A percentile compares a stretch with the other conserved stretches of the same genome.
Evolutionary conservation across 345 rosid species (phyloP).

Genomic region (Arabis alpina): DNA sequence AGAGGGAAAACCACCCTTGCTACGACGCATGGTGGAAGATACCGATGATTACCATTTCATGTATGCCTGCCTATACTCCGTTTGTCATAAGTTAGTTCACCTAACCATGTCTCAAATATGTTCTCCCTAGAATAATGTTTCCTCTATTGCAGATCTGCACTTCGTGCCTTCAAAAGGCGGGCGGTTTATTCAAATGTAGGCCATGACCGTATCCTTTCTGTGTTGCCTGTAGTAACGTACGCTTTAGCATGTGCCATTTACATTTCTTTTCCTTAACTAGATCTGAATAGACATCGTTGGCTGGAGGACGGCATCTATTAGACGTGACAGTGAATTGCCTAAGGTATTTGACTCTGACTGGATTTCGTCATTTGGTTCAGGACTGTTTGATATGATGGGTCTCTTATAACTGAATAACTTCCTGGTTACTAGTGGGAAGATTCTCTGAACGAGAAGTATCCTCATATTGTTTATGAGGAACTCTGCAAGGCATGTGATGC

Average conservation of each 20-base stretch:
- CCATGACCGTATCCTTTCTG: conserved; percentile 82
- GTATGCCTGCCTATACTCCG: conserved; percentile 45
- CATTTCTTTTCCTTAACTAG: conserved; percentile 50
- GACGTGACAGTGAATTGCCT: conserved; percentile 80
- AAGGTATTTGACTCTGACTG: conserved; percentile 55
- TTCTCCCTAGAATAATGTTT: conserved; percentile 29
- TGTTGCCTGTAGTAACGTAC: conserved; percentile 12
- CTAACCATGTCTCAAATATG: conserved; percentile 17
- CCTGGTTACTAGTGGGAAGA: conserved; percentile 68
- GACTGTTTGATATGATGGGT: conserved; percentile 21
- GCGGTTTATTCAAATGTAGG: conserved; percentile 88
- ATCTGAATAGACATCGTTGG: conserved; percentile 80
- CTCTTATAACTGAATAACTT: conserved; percentile 7
- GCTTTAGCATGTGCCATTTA: conserved; percentile 22
- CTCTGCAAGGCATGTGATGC: conserved; percentile 72
- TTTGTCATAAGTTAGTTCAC: conserved; percentile 15
- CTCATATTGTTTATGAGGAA: conserved; percentile 89
- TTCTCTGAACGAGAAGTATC: conserved; percentile 70
- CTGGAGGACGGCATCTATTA: conserved; percentile 95
- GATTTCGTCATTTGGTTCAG: conserved; percentile 22
- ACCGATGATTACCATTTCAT: conserved; percentile 63
- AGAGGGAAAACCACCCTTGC: conserved; percentile 82
- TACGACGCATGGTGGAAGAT: conserved; percentile 80
- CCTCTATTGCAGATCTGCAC: conserved; percentile 75
- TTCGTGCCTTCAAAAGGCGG: conserved; percentile 75